Conservation (phyloP, 192 early-diverging fungal genomes). For the Coemansia sp. region DNA sequence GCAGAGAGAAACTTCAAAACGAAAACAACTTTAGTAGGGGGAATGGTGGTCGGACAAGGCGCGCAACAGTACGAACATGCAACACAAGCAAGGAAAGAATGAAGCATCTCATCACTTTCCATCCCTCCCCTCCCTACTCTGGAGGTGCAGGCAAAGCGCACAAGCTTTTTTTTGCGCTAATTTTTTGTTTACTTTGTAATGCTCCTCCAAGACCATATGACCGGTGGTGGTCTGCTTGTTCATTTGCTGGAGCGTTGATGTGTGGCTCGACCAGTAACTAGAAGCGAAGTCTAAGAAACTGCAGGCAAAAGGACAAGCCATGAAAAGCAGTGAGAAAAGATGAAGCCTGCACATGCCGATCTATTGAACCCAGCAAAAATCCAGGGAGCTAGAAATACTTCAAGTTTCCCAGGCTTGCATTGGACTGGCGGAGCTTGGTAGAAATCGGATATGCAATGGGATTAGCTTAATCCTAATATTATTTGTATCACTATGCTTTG, state of each 20-base stretch:
- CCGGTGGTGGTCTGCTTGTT: background rate
- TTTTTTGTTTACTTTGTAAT: background rate
- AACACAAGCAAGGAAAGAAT: background rate
- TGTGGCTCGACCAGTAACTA: background rate
- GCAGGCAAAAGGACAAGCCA: background rate
- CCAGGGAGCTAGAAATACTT: background rate
- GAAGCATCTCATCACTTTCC: background rate
- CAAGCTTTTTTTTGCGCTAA: background rate
- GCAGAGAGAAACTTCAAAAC: background rate
- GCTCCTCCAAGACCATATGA: background rate
- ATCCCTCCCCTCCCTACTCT: background rate
- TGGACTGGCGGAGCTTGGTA: background rate
- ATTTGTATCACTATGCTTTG: background rate
- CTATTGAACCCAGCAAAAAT: background rate
- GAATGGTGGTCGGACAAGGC: too few relatives aligned
- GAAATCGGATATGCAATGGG: background rate
- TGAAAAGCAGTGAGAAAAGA: background rate
- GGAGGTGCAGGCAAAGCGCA: background rate
- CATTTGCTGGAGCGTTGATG: background rate
- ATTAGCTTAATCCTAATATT: background rate
- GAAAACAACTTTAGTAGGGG: background rate
- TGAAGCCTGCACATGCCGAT: background rate
- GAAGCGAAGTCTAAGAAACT: background rate
- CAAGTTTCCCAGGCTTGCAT: background rate
- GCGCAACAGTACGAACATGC: background rate